Percentiles rank a stretch among this genome's conserved stretches.
phyloP scores from a whole-genome alignment of 345 rosid genomes.

The Balakata baccata region DNA sequence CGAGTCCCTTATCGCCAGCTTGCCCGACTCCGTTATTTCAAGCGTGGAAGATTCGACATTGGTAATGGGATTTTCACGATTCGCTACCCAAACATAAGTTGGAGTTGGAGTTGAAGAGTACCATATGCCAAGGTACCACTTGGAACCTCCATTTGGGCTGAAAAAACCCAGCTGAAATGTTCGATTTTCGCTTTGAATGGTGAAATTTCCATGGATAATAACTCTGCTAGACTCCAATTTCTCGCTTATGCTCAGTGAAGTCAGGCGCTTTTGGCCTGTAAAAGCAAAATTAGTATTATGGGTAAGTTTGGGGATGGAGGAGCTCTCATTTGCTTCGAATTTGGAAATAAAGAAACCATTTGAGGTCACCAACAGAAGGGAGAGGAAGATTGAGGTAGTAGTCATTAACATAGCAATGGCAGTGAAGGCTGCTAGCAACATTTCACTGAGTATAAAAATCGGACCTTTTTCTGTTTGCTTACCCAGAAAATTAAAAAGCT shows the following conservation, averaged over 20 bases:
- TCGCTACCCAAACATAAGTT: conserved; percentile 54
- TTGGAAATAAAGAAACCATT: conserved; percentile 4
- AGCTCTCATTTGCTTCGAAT: not conserved
- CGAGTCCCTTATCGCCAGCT: conserved; percentile 37
- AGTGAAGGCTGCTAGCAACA: conserved; percentile 19
- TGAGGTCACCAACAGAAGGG: conserved; percentile 8
- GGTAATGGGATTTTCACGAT: conserved; percentile 40
- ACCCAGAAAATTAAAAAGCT: not conserved
- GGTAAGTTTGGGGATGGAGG: not conserved
- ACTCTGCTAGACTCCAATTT: conserved; percentile 26
- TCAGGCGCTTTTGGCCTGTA: not conserved
- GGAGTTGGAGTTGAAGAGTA: conserved; percentile 50
- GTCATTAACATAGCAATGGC: not conserved
- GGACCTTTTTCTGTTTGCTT: conserved; percentile 14
- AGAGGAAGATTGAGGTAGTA: conserved; percentile 20
- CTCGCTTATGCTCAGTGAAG: conserved; percentile 6
- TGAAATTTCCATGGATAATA: conserved; percentile 42
- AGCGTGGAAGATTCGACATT: conserved; percentile 29
- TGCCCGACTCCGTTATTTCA: conserved; percentile 28
- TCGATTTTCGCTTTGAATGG: conserved; percentile 41
- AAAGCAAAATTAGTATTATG: not conserved
- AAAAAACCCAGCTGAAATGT: conserved; percentile 56
- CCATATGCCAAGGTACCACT: conserved; percentile 52
- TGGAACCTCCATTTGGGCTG: conserved; percentile 31
- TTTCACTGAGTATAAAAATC: conserved; percentile 16